Evolutionary conservation across 139 green algal species (phyloP), one percentile per base, ranked within the genome.

Genomic region (Spirogloea muscicola): DNA sequence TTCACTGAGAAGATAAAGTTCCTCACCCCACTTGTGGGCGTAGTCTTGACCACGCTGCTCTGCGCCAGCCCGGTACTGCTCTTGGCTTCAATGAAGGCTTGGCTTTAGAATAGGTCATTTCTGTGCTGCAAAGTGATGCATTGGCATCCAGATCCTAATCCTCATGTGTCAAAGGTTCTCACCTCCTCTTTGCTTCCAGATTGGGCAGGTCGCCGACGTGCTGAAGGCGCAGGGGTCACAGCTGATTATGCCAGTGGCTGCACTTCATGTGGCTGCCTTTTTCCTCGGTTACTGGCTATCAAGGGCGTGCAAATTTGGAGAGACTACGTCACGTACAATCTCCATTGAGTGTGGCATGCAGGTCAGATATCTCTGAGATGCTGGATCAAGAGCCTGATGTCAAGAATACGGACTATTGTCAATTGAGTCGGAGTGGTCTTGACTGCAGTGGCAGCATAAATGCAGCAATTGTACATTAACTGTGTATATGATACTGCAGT

Each of bases 311-410:
- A 73, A 75, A 31, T 91, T 93, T 61, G 74, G 76, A 25, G 87
- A 92, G 58, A 86, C 83, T 74, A 85, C 76, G 13, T 51, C 77
- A 10, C 82, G 86, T 48, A 93, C 89, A 7, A 84, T 90, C 9
- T 88, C 84, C 68, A 93, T 91, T 49, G 87, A 91, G 84, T 87
- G 46, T 70, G 86, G 85, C 57, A 90, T 90, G 89, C 87, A 93
- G 82, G 68, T 62, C 31, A 31, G 65, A 36, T n/a, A n/a, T n/a
- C n/a, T n/a, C n/a, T n/a, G n/a, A n/a, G n/a, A n/a, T n/a, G n/a
- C n/a, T n/a, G n/a, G n/a, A n/a, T n/a, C n/a, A n/a, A n/a, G n/a
- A n/a, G n/a, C n/a, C n/a, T n/a, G n/a, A n/a, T n/a, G n/a, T n/a
- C n/a, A n/a, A n/a, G n/a, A n/a, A n/a, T n/a, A n/a, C n/a, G n/a